These are phyloP conservation scores for Akanthomyces dipterigenus DNA, from an alignment of 2,329 filamentous ascomycete species.

Conservation along the genomic window DNA sequence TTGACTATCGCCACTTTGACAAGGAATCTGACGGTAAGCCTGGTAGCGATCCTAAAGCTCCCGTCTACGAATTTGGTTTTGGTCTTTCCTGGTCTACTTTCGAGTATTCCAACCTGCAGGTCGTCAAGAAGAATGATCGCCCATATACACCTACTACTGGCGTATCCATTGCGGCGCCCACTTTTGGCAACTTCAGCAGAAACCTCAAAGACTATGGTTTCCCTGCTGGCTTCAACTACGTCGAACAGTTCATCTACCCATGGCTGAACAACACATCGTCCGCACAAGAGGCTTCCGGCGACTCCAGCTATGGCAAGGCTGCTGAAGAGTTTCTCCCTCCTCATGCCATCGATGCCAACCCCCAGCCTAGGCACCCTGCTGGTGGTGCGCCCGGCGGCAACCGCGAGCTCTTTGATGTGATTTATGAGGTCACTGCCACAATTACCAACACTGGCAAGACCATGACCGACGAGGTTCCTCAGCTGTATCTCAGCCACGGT, in stretches of 20 bases:
- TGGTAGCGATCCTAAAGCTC: slow-evolving; percentile 42
- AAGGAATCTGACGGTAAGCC: slow-evolving; percentile 33
- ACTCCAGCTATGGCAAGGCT: slow-evolving; percentile 53
- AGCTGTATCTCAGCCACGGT: slow-evolving; percentile 76
- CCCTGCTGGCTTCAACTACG: slow-evolving; percentile 49
- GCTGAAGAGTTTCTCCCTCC: slow-evolving; percentile 55
- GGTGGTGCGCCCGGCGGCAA: slow-evolving; percentile 57
- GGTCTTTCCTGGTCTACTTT: slow-evolving; percentile 79
- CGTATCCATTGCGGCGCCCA: slow-evolving; percentile 55
- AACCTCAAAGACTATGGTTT: slow-evolving; percentile 60
- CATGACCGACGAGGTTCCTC: slow-evolving; percentile 63
- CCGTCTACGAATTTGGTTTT: slow-evolving; percentile 75
- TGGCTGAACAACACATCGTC: slow-evolving; percentile 62
- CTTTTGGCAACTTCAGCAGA: slow-evolving; percentile 57
- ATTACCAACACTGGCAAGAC: slow-evolving; percentile 65
- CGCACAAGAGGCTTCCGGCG: slow-evolving; percentile 45
- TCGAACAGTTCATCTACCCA: slow-evolving; percentile 59
- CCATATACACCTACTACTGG: slow-evolving; percentile 56
- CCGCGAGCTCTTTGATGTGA: slow-evolving; percentile 56
- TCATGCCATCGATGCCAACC: slow-evolving; percentile 45
- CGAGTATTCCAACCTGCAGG: slow-evolving; percentile 59
- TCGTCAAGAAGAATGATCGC: slow-evolving; percentile 42
- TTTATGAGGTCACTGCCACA: slow-evolving; percentile 61
- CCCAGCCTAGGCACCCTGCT: slow-evolving; percentile 49
- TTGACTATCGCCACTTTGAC: slow-evolving; percentile 66